These are phyloP conservation scores for Cucumis cinereus DNA, from an alignment of 306 rosid species.

Conservation along the genomic window DNA sequence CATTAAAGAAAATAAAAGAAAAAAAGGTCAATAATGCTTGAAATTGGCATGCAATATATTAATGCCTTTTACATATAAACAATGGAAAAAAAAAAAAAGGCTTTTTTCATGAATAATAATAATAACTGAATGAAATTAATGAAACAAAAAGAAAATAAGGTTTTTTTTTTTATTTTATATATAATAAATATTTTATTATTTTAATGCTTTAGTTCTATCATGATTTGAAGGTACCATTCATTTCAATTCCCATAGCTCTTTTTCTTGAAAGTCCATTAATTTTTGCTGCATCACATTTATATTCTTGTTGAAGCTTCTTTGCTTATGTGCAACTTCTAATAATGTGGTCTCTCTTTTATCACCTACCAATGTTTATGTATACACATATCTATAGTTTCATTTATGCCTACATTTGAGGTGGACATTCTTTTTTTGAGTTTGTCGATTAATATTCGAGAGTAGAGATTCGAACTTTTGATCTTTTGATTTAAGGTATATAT, in stretches of 20 bases:
- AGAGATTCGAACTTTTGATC: no score
- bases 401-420: no score
- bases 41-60: background rate
- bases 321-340: background rate
- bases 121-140: background rate
- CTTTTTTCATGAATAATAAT: background rate
- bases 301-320: background rate
- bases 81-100: background rate
- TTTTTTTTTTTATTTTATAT: no score
- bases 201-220: background rate
- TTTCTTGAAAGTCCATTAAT: background rate
- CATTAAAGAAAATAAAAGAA: background rate
- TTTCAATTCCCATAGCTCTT: background rate
- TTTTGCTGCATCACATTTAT: background rate
- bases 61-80: background rate
- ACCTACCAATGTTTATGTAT: background rate
- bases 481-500: no score
- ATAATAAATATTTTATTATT: background rate
- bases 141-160: background rate
- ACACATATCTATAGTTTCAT: no score
- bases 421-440: no score
- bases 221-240: background rate
- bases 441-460: no score
- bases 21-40: background rate
- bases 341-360: background rate